These are phyloP conservation scores for Cryptosporidium sp. DNA, from an alignment of 169 alveolate species.

Conservation along the genomic window DNA sequence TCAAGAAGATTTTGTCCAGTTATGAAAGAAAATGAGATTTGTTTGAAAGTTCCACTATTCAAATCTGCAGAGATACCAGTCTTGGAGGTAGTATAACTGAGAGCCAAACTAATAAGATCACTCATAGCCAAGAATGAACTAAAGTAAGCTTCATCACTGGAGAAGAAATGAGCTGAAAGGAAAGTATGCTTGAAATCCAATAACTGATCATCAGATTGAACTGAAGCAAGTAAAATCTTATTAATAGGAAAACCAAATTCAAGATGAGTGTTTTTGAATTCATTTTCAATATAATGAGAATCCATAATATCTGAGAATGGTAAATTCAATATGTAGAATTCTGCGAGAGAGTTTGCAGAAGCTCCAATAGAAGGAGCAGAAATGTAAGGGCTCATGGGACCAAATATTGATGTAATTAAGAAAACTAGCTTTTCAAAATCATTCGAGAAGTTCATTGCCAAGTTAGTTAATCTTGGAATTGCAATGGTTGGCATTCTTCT, in stretches of 20 bases:
- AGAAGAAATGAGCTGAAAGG: conserved; percentile 8
- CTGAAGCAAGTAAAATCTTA: not conserved
- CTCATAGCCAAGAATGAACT: not conserved
- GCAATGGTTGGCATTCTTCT: conserved; percentile 70
- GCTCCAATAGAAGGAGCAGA: conserved; percentile 71
- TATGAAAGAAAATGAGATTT: conserved; percentile 11
- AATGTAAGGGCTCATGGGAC: conserved; percentile 38
- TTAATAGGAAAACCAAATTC: conserved; percentile 31
- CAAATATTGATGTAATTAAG: conserved; percentile 28
- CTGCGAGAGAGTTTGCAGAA: conserved; percentile 24
- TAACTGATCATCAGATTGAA: not conserved
- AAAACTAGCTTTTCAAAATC: not conserved
- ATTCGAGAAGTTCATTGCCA: conserved; percentile 40
- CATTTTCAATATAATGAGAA: not conserved
- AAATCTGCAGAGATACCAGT: not conserved
- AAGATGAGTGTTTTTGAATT: conserved; percentile 2
- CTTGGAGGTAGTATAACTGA: not conserved
- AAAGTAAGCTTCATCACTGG: not conserved
- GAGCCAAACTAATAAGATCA: conserved; percentile 1
- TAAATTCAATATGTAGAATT: not conserved
- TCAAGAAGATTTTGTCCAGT: conserved; percentile 48
- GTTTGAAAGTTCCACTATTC: not conserved
- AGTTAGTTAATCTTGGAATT: conserved; percentile 40
- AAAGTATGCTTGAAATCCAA: conserved; percentile 1
- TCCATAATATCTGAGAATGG: conserved; percentile 9